Evolutionary conservation across 495 filamentous ascomycete genomes (phyloP), one percentile per base, ranked within the genome.

Genomic region (Coniosporium apollinis): DNA sequence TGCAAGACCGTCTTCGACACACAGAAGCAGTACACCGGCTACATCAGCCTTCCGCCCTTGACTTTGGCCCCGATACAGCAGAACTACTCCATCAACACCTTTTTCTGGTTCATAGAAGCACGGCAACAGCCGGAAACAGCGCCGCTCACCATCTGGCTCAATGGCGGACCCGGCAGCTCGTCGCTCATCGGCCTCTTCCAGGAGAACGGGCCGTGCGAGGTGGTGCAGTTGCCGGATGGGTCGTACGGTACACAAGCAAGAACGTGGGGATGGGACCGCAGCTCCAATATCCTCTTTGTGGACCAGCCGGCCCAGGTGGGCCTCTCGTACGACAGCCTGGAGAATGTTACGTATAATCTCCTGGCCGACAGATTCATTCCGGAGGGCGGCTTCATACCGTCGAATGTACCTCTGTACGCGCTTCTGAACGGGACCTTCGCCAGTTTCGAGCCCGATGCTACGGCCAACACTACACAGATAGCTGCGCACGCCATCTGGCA

Each of bases 401-500:
- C n/a, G n/a, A n/a, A n/a, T n/a, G n/a, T n/a, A n/a, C n/a, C n/a
- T n/a, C n/a, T n/a, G 19, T 55, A 46, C 25, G 67, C 63, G 0
- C 61, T 60, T 34, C 49, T 76, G 17, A 73, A 76, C 46, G 78
- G 78, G 20, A 80, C 77, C 0, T 80, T 79, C 45, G 57, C 67
- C 37, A 68, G 70, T 2, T 56, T 59, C 25, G 64, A 68, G 39
- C 10, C 30, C 0, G 61, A 53, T 19, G 53, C 59, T 30, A 78
- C 73, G 0, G 58, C 73, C 14, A 81, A 81, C 41, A 79, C 74
- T 1, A 79, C 74, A 1, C 59, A 68, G 33, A 69, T 69, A 25
- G 68, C 77, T 2, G 78, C 72, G 14, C 55, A 58, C 38, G 67
- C 72, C 11, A 60, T 74, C 21, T 83, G 75, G 71, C 71, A 81